phyloP scores from a whole-genome alignment of 129 eudicot species.

The Lactuca saligna region DNA sequence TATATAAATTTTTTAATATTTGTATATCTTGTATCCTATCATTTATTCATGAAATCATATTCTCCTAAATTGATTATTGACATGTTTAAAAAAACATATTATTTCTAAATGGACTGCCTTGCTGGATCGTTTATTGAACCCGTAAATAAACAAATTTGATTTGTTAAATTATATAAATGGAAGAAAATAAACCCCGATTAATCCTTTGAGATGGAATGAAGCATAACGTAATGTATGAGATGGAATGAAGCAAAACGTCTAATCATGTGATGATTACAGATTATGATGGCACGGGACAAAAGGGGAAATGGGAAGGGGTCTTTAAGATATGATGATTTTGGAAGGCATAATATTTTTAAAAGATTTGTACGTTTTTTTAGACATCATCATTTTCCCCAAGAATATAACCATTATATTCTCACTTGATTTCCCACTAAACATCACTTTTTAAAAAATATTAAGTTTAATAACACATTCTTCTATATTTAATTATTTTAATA shows the following conservation, averaged over 20 bases:
- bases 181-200: no score
- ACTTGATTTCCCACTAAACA: neutral
- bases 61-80: no score
- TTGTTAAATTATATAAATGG: neutral
- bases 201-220: neutral
- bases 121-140: no score
- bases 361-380: neutral
- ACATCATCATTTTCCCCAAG: slow-evolving; percentile 3
- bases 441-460: neutral
- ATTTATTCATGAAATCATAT: no score
- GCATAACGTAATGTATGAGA: neutral
- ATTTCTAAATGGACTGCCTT: no score
- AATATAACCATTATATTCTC: neutral
- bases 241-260: neutral
- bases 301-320: neutral
- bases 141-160: no score
- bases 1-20: no score
- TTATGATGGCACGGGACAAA: neutral
- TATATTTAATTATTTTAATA: no score
- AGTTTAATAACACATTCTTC: no score
- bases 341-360: neutral
- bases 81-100: no score
- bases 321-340: neutral
- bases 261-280: neutral
- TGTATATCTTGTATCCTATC: no score